These are phyloP conservation scores for Thuidium tamariscinum DNA, from an alignment of 225 moss, liverwort and hornwort genomes.

Conservation along the genomic window DNA sequence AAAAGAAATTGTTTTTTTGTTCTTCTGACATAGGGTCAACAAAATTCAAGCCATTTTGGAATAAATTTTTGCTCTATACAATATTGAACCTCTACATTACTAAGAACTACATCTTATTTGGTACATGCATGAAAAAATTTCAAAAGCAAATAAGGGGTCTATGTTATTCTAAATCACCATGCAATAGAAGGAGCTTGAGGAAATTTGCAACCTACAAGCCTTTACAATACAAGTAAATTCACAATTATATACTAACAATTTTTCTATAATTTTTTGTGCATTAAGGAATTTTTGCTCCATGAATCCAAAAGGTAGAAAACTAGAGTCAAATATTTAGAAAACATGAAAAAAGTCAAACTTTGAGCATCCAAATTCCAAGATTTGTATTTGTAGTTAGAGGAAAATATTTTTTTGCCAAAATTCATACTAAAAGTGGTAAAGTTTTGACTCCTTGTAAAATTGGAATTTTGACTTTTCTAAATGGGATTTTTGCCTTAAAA, in stretches of 20 bases:
- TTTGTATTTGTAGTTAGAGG: neutral
- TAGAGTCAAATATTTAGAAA: neutral
- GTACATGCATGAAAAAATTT: fast-evolving
- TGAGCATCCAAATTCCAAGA: fast-evolving
- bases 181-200: fast-evolving
- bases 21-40: fast-evolving
- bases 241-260: fast-evolving
- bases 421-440: fast-evolving
- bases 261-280: neutral
- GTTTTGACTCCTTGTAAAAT: neutral
- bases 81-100: fast-evolving
- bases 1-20: fast-evolving
- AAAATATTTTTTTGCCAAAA: neutral
- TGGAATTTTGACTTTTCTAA: fast-evolving
- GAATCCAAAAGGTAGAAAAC: neutral
- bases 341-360: neutral
- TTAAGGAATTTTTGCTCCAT: fast-evolving
- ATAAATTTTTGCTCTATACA: fast-evolving
- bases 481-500: neutral
- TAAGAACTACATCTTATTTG: no score
- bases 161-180: fast-evolving
- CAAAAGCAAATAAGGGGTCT: fast-evolving
- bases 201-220: no score
- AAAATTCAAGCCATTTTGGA: neutral
- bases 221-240: neutral